Percentiles rank a stretch among this genome's conserved stretches.
phyloP scores from a whole-genome alignment of 305 asterid species.

The Stenogyne calaminthoides region DNA sequence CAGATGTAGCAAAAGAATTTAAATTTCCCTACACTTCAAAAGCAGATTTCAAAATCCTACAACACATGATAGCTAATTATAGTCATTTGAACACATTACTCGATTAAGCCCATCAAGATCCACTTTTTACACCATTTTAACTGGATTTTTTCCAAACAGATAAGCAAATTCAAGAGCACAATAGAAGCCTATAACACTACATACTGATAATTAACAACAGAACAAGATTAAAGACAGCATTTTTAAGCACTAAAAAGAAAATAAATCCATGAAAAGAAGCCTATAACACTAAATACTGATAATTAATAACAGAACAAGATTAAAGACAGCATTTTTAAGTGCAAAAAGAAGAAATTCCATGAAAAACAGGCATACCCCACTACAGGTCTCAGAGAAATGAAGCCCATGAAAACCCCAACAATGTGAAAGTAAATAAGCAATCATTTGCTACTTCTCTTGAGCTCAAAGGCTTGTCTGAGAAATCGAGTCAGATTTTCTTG shows the following conservation, averaged over 20 bases:
- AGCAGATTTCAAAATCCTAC: slow-evolving; percentile 38
- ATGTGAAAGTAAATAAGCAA: slow-evolving; percentile 43
- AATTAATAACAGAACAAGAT: too few relatives aligned
- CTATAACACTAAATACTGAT: too few relatives aligned
- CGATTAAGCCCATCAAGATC: slow-evolving; percentile 29
- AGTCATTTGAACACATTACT: slow-evolving; percentile 15
- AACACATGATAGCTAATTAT: slow-evolving; percentile 38
- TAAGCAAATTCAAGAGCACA: slow-evolving; percentile 32
- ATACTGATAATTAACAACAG: slow-evolving; percentile 26
- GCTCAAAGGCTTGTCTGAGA: slow-evolving; percentile 53
- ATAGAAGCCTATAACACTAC: slow-evolving; percentile 15
- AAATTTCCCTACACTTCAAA: slow-evolving; percentile 22
- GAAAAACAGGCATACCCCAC: slow-evolving; percentile 61
- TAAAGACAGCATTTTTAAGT: slow-evolving; percentile 29
- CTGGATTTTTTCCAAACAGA: slow-evolving; percentile 24
- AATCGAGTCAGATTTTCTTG: slow-evolving; percentile 31
- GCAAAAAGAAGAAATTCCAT: slow-evolving; percentile 31
- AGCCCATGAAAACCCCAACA: slow-evolving; percentile 51
- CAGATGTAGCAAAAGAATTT: slow-evolving; percentile 33
- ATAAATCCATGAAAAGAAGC: slow-evolving; percentile 27
- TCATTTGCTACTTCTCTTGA: slow-evolving; percentile 60
- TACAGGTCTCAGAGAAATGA: slow-evolving; percentile 69
- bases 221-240: slow-evolving; percentile 34
- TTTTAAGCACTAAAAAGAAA: slow-evolving; percentile 29
- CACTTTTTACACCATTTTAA: slow-evolving; percentile 26